Conservation (phyloP, 192 early-diverging fungal genomes). For the Chytriomyces hyalinus region DNA sequence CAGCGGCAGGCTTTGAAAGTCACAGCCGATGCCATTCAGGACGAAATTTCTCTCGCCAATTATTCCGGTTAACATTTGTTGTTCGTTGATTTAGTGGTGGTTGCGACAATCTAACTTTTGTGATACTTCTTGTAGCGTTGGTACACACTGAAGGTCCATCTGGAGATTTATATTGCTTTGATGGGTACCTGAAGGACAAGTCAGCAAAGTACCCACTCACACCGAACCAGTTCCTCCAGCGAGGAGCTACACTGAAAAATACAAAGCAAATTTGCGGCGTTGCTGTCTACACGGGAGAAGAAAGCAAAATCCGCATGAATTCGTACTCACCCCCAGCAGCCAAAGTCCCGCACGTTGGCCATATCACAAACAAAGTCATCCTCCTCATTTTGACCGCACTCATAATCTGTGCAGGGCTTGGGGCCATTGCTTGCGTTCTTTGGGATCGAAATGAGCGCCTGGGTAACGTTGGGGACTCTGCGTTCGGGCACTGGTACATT, state of each 20-base stretch:
- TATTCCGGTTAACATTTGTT: constrained; percentile 53
- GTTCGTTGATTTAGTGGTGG: constrained; percentile 36
- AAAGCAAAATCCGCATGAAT: constrained; percentile 59
- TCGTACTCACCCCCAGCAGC: constrained; percentile 39
- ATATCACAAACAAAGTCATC: constrained; percentile 50
- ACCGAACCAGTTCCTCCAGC: constrained; percentile 77
- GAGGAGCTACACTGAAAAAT: constrained; percentile 85
- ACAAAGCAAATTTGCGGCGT: constrained; percentile 79
- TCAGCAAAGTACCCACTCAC: constrained; percentile 65
- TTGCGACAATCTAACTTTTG: neutral
- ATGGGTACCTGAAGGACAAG: constrained; percentile 62
- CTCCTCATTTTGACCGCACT: constrained; percentile 42
- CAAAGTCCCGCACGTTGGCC: constrained; percentile 48
- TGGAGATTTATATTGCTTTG: constrained; percentile 82
- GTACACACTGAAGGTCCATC: constrained; percentile 76
- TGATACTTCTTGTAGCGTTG: constrained; percentile 24
- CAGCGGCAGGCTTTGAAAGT: constrained; percentile 68
- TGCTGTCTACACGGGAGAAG: constrained; percentile 64
- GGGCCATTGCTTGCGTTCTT: constrained; percentile 26
- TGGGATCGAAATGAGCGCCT: constrained; percentile 33
- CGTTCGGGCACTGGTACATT: constrained; percentile 29
- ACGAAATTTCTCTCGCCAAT: constrained; percentile 55
- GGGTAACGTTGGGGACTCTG: neutral
- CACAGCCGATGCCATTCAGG: constrained; percentile 56
- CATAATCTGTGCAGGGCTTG: constrained; percentile 35